Percentiles rank a stretch among this genome's conserved stretches.
These are phyloP conservation scores for Thelephora terrestris DNA, from an alignment of 1,284 basidiomycete genomes.

Conservation along the genomic window DNA sequence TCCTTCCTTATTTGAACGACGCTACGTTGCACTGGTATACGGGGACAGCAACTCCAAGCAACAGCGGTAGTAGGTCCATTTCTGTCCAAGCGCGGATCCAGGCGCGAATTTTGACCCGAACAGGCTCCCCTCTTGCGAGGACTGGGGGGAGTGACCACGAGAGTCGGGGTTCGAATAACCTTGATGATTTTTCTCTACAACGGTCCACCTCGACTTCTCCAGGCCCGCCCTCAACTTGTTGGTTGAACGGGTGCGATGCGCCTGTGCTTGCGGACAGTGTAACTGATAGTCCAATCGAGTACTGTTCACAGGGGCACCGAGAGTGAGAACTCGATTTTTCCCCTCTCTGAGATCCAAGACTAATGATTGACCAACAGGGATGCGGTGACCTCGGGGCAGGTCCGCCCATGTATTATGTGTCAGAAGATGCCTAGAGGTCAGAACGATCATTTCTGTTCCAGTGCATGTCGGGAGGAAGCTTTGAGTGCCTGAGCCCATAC, in stretches of 20 bases:
- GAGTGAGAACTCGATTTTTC: conserved; percentile 33
- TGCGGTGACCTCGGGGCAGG: conserved; percentile 35
- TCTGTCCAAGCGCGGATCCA: too few species aligned
- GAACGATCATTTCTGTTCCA: conserved; percentile 40
- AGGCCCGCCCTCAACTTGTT: conserved; percentile 22
- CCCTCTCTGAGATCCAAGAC: not conserved
- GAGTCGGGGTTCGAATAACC: too few species aligned
- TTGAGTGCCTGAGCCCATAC: too few species aligned
- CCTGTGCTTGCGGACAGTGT: conserved; percentile 36
- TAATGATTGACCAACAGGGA: conserved; percentile 24
- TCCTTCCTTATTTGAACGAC: too few species aligned
- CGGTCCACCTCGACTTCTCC: too few species aligned
- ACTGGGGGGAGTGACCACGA: too few species aligned
- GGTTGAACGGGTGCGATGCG: conserved; percentile 40
- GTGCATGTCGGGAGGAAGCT: conserved; percentile 38
- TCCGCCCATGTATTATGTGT: conserved; percentile 42
- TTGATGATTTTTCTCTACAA: too few species aligned
- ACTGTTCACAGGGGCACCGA: conserved; percentile 40
- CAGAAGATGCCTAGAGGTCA: conserved; percentile 38
- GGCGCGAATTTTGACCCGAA: too few species aligned
- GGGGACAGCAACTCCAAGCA: too few species aligned
- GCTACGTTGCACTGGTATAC: too few species aligned
- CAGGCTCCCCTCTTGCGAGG: too few species aligned
- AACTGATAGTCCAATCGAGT: conserved; percentile 33
- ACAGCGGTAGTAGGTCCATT: too few species aligned